Evolutionary conservation across 257 asterid species (phyloP).

Genomic region (Jacaranda copaia): DNA sequence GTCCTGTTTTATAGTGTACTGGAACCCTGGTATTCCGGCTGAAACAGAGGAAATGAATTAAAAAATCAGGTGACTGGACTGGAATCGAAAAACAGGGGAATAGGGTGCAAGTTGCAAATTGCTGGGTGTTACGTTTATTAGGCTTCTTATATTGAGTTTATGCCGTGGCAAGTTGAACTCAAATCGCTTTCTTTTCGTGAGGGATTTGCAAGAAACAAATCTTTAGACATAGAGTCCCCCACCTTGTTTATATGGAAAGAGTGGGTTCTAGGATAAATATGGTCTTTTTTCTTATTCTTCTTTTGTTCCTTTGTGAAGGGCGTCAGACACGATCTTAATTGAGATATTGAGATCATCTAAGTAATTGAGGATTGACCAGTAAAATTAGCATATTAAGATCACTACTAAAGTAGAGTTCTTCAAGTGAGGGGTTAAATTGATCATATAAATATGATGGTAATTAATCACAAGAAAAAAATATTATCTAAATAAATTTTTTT

Average conservation of each 20-base stretch:
- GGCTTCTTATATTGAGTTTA: constrained; percentile 5
- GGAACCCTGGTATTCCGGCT: constrained; percentile 26
- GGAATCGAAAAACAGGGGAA: constrained; percentile 18
- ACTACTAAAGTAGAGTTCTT: too few species aligned
- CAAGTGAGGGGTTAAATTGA: too few species aligned
- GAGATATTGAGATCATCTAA: too few species aligned
- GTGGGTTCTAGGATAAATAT: not conserved
- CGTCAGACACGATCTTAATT: too few species aligned
- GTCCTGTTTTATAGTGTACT: not conserved
- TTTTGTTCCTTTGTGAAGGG: not conserved
- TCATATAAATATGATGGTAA: too few species aligned
- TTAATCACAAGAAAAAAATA: too few species aligned
- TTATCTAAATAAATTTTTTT: too few species aligned
- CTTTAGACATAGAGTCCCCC: not conserved
- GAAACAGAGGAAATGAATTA: constrained; percentile 10
- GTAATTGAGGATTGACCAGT: too few species aligned
- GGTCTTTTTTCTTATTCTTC: not conserved
- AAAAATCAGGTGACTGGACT: constrained; percentile 21
- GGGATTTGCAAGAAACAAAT: constrained; percentile 30
- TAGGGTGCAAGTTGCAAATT: constrained; percentile 32
- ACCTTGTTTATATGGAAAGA: not conserved
- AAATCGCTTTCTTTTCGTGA: constrained; percentile 17
- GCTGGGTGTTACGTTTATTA: constrained; percentile 2
- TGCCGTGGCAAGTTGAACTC: constrained; percentile 23
- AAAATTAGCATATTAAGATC: too few species aligned